Percentiles rank a stretch among this genome's conserved stretches.
Conservation (phyloP, 1,139 yeast genomes). For the Diutina neorugosa region DNA sequence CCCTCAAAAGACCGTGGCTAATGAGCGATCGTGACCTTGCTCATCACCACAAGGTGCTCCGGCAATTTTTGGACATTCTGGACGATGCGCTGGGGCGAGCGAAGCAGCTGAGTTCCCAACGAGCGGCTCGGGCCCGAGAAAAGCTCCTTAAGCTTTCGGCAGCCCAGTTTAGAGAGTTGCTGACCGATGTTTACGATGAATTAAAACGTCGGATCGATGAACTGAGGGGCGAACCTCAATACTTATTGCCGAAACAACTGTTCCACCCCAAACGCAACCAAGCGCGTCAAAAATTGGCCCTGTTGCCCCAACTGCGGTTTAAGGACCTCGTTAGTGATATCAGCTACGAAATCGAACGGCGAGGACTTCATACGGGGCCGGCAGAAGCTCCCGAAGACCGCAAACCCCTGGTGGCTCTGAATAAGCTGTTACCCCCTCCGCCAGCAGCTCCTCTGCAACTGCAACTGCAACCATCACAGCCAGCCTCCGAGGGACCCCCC, state of each 20-base stretch:
- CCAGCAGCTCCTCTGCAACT: background rate
- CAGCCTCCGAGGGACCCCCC: too few relatives aligned
- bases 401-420: background rate
- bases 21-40: constrained; percentile 18
- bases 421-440: background rate
- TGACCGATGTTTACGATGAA: constrained; percentile 92
- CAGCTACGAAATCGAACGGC: constrained; percentile 71
- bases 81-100: constrained; percentile 29
- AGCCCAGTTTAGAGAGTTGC: constrained; percentile 81
- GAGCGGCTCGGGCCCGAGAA: constrained; percentile 74
- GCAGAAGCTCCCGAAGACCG: background rate
- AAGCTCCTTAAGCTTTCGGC: constrained; percentile 67
- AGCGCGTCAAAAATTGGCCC: constrained; percentile 85
- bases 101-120: constrained; percentile 31
- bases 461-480: background rate
- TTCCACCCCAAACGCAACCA: constrained; percentile 93
- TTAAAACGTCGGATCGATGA: constrained; percentile 59
- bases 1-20: background rate
- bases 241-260: constrained; percentile 52
- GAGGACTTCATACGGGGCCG: constrained; percentile 29
- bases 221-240: constrained; percentile 44
- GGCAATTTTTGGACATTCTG: constrained; percentile 40
- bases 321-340: constrained; percentile 88
- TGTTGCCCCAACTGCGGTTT: constrained; percentile 71
- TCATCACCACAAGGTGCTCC: constrained; percentile 38